Base-by-base conservation (phyloP, 306 rosid genomes). In the Prunus fruticosa region DNA sequence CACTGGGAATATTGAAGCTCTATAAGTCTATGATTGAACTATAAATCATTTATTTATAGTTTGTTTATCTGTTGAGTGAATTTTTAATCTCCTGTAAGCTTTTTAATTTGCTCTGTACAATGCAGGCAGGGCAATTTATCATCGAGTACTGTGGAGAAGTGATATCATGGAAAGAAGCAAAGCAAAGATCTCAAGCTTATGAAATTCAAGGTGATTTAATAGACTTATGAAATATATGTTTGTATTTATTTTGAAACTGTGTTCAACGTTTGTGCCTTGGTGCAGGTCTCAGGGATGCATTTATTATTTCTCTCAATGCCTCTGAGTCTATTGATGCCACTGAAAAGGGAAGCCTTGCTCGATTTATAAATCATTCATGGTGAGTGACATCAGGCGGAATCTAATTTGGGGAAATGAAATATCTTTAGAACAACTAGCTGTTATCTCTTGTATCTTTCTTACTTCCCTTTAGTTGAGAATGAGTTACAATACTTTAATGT, bases 361-460 rank as follows among this genome's bases (percentile, higher is more conserved):
- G 98, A 84, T 95, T 95, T 84, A 95, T 92, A 71, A 92, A 95
- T 81, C 98, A 95, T 88, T 95, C 96, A 75, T 92, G 98, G 98
- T 94, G 88, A 88, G 86, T 76, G 76, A 75, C 71, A 81, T 81
- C 50, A 67, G 25, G 38, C 78, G 25, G 43, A 82, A 64, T 45
- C 50, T 58, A 38, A 72, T 63, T 41, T 16, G 57, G 68, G 64
- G 79, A 73, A 79, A 43, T 2, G 27, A 54, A 9, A 54, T 60
- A 56, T 47, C 10, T 20, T 72, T 72, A 14, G 25, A 71, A 73
- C 27, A 4, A 62, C 27, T 16, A 56, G 22, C 30, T 54, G 73
- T 54, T 60, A 14, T 14, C 58, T 71, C 72, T 6, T 51, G 18
- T 51, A 62, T 60, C 68, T 10, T 34, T 19, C n/a, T 49, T 60